Base-by-base conservation (phyloP, 805 yeast species). In the Kuraishia cidri region DNA sequence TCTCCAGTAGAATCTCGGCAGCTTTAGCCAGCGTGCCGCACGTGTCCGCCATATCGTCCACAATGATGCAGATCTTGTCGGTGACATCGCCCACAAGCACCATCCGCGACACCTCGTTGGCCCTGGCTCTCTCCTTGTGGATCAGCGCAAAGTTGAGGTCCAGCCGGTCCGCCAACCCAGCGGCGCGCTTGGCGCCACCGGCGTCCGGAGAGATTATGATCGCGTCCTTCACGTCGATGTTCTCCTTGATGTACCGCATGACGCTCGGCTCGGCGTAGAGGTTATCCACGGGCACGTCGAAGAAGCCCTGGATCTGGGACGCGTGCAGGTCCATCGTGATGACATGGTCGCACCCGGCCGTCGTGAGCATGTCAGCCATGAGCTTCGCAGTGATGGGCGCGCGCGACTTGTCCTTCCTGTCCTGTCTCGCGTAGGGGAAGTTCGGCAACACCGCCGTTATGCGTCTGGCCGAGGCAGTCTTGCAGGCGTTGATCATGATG, bases 131-230 rank as follows among this genome's bases (percentile, higher is more conserved):
- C 58, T 83, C 94, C 54, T 83, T 83, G 56, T 83, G 92, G 45
- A 83, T 82, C 56, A 83, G 70, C 15, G 92, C 92, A 58, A 83
- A 83, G 50, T 80, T 80, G 51, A 80, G 62, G 54, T 83, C 92
- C 42, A 83, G 59, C 39, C 79, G 69, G 53, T 82, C 92, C 33
- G 92, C 92, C 42, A 83, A 62, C 7, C 81, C 78, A 7, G 92
- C 92, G n/a, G 84, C 92, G 60, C 94, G 70, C 52, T 83, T 83
- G 37, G 92, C 92, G 41, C 94, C 94, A 53, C 94, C 94, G 6
- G 92, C 94, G 60, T 83, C 94, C 5, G 94, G 94, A 1, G 92
- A 83, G 12, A 83, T 75, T 34, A 83, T 74, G 34, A 82, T 81
- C n/a, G 84, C 72, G 30, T 80, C 70, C 26, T 71, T 57, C 41